Base-by-base conservation (phyloP, 106 monocot genomes). In the Dendrobium officinale region DNA sequence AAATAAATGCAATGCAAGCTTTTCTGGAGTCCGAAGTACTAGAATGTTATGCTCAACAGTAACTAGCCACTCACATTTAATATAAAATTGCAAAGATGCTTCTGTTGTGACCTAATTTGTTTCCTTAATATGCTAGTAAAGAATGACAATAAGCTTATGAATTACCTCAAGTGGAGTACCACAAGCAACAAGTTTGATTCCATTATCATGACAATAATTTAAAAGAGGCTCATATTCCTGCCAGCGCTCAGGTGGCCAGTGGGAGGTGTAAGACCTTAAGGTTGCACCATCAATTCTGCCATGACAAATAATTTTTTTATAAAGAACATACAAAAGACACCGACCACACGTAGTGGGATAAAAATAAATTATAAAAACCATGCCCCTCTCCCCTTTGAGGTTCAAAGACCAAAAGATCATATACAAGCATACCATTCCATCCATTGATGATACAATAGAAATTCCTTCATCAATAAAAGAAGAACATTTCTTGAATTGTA, bases 101-200 rank as follows among this genome's bases (percentile, higher is more conserved):
- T 24, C 64, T 66, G 40, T 72, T 24, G 40, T 18, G 45, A 24
- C 9, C 42, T 47, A 17, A 31, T 77, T 77, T 80, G 24, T 3
- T 11, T 66, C 41, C 43, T 45, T 41, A 43, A 24, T 77, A 66
- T 45, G 51, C 3, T 49, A 70, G 8, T 6, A 15, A 70, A 10
- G 61, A 83, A 78, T 66, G 13, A 22, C 55, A 56, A 47, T 16
- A 66, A 40, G 20, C 33, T 64, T 61, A 78, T 81, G 6, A 44
- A 73, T 90, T 92, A 94, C 97, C 92, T 97, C 83, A 54, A 97
- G 90, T 76, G 97, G 97, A 80, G 96, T 93, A 44, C 96, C 96
- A 83, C 93, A 96, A 87, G 97, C 97, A 79, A 92, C 82, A 82
- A 97, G 85, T 77, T 92, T 89, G 59, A 97, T 83, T 79, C 89